Base-by-base conservation (phyloP, 1,139 yeast genomes). In the Geotrichum restrictum region DNA sequence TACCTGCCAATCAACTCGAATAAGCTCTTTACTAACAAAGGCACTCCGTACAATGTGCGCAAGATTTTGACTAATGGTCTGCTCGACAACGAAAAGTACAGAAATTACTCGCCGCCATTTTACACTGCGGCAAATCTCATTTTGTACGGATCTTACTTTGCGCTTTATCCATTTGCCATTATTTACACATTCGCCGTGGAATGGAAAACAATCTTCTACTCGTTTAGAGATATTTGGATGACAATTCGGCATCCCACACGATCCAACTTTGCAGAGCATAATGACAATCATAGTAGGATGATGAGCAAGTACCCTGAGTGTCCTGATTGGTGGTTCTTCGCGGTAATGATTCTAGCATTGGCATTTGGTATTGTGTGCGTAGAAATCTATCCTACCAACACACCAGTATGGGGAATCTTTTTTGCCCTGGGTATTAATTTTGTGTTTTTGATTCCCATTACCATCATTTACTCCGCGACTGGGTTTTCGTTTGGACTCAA, bases 301-400 rank as follows among this genome's bases (percentile, higher is more conserved):
- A 78, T 79, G 82, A 56, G 69, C 33, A 67, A 65, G 24, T 79
- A 79, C 62, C 72, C 71, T 38, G 86, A 82, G 59, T 85, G 80
- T 33, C 86, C 87, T 14, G 83, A 80, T 55, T 78, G 79, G 78
- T 79, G 80, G 74, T 82, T 76, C 60, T 60, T 77, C 29, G 53
- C 67, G 7, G 71, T 81, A 21, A 67, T 82, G 55, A 55, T 76
- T 8, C 57, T 75, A 34, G 73, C 84, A 2, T 60, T 81, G 3
- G 74, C 71, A 3, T 68, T 80, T 51, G 82, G 78, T 16, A 73
- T 80, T 37, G 56, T 77, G 64, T 77, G 54, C 59, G 73, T 80
- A 19, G 65, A 76, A 57, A 59, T 78, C 76, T 58, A 75, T 64
- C 73, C 68, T 11, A 67, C 74, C 2, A 62, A 69, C 49, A 73